These are phyloP conservation scores for Amanita molliuscula DNA, from an alignment of 768 basidiomycete species.

Conservation along the genomic window DNA sequence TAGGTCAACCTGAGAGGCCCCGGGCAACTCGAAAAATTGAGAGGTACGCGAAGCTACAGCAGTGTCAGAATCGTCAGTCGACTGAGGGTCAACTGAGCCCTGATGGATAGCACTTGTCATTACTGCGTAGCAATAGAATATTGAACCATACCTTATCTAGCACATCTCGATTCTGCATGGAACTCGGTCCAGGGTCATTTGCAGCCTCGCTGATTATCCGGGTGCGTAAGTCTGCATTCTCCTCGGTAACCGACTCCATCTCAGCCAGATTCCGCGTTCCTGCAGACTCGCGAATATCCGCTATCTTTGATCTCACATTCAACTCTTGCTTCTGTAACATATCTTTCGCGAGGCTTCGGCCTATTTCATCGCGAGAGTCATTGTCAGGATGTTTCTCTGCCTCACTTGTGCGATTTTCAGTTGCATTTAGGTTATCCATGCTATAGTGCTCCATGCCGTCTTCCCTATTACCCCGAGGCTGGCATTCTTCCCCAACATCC, in stretches of 20 bases:
- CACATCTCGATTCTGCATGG: not conserved
- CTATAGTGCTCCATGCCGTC: not conserved
- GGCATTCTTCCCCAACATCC: not conserved
- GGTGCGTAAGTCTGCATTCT: not conserved
- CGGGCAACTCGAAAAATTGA: not conserved
- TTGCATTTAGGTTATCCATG: not conserved
- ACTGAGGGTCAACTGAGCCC: not conserved
- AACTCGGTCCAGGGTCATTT: not conserved
- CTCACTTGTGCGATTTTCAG: not conserved
- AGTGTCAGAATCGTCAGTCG: not conserved
- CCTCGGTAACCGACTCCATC: not conserved
- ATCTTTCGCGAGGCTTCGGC: not conserved
- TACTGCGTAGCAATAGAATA: no score
- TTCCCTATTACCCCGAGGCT: no score
- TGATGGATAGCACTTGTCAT: not conserved
- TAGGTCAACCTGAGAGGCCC: no score
- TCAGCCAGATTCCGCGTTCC: not conserved
- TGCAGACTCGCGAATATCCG: not conserved
- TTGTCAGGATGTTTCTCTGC: not conserved
- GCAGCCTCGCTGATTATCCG: not conserved
- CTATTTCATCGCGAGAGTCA: not conserved
- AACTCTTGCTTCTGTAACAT: not conserved
- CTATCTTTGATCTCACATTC: not conserved
- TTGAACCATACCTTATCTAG: not conserved
- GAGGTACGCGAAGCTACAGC: not conserved